Evolutionary conservation across 179 eudicot genomes (phyloP).

Genomic region (Dionaea muscipula): DNA sequence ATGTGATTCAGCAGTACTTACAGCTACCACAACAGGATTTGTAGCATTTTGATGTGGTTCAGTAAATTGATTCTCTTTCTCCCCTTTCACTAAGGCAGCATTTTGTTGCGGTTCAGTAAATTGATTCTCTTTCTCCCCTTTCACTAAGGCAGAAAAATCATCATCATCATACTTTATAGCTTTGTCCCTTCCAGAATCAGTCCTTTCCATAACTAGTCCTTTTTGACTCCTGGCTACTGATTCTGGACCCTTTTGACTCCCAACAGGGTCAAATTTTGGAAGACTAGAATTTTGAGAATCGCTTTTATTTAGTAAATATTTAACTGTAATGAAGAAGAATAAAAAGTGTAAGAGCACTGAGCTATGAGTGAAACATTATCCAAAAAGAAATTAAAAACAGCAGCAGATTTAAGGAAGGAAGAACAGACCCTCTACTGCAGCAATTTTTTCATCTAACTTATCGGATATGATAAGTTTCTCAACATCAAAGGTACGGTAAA

Average conservation of each 20-base stretch:
- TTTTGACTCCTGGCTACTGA: constrained; percentile 12
- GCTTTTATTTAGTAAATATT: constrained; percentile 38
- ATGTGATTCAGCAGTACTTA: constrained; percentile 3
- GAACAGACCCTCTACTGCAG: constrained; percentile 29
- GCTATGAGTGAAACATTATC: not conserved
- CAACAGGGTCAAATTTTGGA: constrained; percentile 10
- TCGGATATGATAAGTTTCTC: constrained; percentile 34
- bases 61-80: constrained; percentile 1
- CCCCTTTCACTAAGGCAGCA: constrained; percentile 12
- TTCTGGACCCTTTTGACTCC: constrained; percentile 15
- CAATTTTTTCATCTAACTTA: constrained; percentile 35
- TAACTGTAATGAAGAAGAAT: constrained; percentile 41
- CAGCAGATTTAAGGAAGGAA: constrained; percentile 10
- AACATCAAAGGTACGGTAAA: constrained; percentile 75
- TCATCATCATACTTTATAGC: constrained; percentile 2
- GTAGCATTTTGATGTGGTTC: constrained; percentile 7
- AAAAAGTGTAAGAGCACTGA: constrained; percentile 8
- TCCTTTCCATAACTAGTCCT: constrained; percentile 6
- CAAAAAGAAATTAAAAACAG: not conserved
- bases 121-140: constrained; percentile 1
- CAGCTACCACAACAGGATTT: constrained; percentile 8
- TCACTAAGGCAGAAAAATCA: too few relatives aligned
- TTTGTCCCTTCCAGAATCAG: constrained; percentile 12
- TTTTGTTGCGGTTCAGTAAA: constrained; percentile 2
- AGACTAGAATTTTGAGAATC: constrained; percentile 14